phyloP scores from a whole-genome alignment of 2,329 filamentous ascomycete species.

The Colletotrichum sp. region DNA sequence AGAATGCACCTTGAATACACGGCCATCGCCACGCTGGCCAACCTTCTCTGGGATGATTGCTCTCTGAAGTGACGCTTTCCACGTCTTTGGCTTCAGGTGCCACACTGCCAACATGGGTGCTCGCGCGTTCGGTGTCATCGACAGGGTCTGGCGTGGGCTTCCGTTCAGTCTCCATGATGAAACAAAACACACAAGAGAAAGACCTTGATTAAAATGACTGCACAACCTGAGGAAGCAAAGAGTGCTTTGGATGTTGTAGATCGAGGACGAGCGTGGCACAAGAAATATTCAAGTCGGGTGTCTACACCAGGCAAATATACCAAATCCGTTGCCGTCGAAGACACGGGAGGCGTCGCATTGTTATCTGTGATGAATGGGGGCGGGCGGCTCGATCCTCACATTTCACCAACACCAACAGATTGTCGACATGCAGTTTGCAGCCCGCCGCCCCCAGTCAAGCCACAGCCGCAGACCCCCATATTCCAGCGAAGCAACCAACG shows the following conservation, averaged over 20 bases:
- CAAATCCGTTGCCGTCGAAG: background rate
- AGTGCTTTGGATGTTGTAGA: background rate
- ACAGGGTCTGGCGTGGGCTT: background rate
- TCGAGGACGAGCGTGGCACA: background rate
- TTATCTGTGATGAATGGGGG: background rate
- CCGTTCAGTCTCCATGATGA: background rate
- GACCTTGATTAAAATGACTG: background rate
- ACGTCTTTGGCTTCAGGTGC: background rate
- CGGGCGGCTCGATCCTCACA: background rate
- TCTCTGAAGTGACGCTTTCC: background rate
- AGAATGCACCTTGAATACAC: background rate
- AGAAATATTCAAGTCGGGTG: background rate
- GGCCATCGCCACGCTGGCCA: conserved; percentile 8
- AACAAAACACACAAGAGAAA: background rate
- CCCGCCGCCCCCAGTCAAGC: background rate
- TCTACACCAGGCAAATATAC: background rate
- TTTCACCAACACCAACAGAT: background rate
- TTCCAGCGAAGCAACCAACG: background rate
- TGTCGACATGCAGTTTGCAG: background rate
- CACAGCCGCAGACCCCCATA: background rate
- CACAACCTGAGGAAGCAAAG: background rate
- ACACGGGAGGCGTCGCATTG: background rate
- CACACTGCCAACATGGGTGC: background rate
- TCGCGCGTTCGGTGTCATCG: background rate
- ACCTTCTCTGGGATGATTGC: background rate